Base-by-base conservation (phyloP, 148 eudicot genomes). In the Nyssa sinensis region DNA sequence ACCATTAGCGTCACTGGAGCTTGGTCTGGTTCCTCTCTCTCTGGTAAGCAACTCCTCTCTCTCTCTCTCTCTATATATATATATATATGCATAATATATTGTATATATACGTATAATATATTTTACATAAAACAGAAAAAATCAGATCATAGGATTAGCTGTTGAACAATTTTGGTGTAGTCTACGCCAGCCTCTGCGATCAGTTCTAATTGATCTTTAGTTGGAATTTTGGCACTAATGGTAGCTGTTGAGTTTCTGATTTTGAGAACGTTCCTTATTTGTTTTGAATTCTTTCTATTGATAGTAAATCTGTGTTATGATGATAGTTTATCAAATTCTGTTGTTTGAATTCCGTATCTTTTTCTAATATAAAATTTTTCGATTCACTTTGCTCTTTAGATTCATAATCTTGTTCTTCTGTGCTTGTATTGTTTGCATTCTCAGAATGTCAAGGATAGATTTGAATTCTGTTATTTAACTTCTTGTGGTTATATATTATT, bases 41-140 rank as follows among this genome's bases (percentile, higher is more conserved):
- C 71, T 4, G 71, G 71, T 49, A 69, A 30, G 60, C 34, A 49
- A 49, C 69, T 21, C n/a, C 71, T 44, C 51, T 44, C 24, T 28
- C 0, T 44, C 24, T 28, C 0, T 44, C 17, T 19, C 0, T 44
- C 49, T 41, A 10, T 14, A 41, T 67, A 12, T 1, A 7, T 21
- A 66, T 39, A 4, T 29, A 24, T 25, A 9, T 25, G 29, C 2
- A 25, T 14, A n/a, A n/a, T n/a, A n/a, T n/a, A n/a, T n/a, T n/a
- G n/a, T 29, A 23, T 8, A 67, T 44, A 44, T 44, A 44, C 16
- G 16, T 44, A 44, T n/a, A n/a, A n/a, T 44, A 44, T 39, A 9
- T 39, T 39, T 4, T 39, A 39, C 11, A 39, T 9, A 39, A 39
- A 39, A 39, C n/a, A 44, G 12, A 44, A 6, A 19, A 44, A 44